Evolutionary conservation across 2,329 filamentous ascomycete genomes (phyloP).

Genomic region (Monosporascus sp.): DNA sequence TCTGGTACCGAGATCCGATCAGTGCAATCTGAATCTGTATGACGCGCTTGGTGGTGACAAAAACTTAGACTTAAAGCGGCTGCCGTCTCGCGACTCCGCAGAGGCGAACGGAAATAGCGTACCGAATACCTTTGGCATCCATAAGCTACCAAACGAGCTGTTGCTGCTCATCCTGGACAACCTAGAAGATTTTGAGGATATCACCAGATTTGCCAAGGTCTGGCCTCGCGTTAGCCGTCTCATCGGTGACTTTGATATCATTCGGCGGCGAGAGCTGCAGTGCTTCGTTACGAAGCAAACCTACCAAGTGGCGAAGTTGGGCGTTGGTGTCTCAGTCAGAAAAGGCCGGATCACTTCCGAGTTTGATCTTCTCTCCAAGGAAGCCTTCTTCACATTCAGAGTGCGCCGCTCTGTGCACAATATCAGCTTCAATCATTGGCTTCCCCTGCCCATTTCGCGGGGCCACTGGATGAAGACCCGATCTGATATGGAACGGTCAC

Average conservation of each 20-base stretch:
- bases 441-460: conserved; percentile 41
- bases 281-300: conserved; percentile 42
- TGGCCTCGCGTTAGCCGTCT: conserved; percentile 30
- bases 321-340: conserved; percentile 33
- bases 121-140: conserved; percentile 14
- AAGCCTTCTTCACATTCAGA: conserved; percentile 31
- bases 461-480: conserved; percentile 38
- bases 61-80: too few species aligned
- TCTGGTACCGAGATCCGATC: not conserved
- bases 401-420: conserved; percentile 38
- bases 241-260: conserved; percentile 29
- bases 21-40: not conserved
- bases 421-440: conserved; percentile 36
- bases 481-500: conserved; percentile 15
- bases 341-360: conserved; percentile 36
- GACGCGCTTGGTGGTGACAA: conserved; percentile 1
- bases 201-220: conserved; percentile 31
- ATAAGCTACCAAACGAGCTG: conserved; percentile 35
- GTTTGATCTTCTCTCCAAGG: conserved; percentile 42
- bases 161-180: conserved; percentile 29
- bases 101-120: not conserved
- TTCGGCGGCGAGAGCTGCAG: conserved; percentile 39
- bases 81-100: conserved; percentile 1
- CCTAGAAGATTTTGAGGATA: conserved; percentile 30
- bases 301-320: conserved; percentile 33